Conservation (phyloP, 164 flowering plant genomes). For the Cinnamomum micranthum region DNA sequence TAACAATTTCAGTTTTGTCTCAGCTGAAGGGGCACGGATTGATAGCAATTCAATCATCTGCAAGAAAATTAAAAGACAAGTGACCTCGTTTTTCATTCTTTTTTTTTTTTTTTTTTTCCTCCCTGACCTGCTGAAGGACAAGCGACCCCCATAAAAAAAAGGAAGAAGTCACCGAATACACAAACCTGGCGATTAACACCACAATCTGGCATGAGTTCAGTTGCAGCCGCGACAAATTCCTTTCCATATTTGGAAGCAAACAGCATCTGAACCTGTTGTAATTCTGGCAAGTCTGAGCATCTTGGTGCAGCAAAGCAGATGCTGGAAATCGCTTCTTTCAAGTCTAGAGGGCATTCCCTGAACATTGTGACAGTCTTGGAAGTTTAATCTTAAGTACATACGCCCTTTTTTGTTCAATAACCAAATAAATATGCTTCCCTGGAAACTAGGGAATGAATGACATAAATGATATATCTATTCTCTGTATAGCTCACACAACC, state of each 20-base stretch:
- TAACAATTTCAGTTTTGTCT: conserved; percentile 67
- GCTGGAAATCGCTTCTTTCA: conserved; percentile 95
- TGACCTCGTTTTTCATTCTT: not conserved
- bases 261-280: conserved; percentile 77
- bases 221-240: conserved; percentile 87
- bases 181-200: conserved; percentile 95
- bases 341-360: conserved; percentile 95
- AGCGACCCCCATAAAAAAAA: not conserved
- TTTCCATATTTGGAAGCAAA: conserved; percentile 86
- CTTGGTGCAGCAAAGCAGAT: conserved; percentile 98
- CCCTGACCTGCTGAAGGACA: not conserved
- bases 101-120: not conserved
- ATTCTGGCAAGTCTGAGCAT: conserved; percentile 91
- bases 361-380: conserved; percentile 9
- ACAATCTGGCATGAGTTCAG: conserved; percentile 89
- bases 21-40: conserved; percentile 89
- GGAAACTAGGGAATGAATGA: not conserved
- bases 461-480: not conserved
- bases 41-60: conserved; percentile 89
- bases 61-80: conserved; percentile 10
- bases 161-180: not conserved
- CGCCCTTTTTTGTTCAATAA: too few species aligned
- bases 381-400: not conserved
- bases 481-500: not conserved
- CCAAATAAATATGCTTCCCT: not conserved